These are phyloP conservation scores for Paramecium sexaurelia DNA, from an alignment of 73 alveolate species.

Conservation along the genomic window DNA sequence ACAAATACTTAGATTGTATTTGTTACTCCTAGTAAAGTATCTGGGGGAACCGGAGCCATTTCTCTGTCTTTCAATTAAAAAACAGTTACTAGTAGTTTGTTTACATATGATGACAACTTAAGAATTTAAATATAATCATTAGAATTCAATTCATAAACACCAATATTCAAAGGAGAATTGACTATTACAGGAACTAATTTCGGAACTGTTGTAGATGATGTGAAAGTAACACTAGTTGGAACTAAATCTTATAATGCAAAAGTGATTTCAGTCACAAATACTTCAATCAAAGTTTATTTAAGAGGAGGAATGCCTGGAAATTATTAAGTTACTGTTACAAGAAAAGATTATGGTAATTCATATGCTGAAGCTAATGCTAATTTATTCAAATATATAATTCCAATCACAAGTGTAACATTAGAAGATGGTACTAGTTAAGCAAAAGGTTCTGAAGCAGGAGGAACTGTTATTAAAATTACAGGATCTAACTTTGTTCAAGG, in stretches of 20 bases:
- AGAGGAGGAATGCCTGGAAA: slow-evolving; percentile 59
- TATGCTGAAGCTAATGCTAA: not conserved
- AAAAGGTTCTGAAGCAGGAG: slow-evolving; percentile 50
- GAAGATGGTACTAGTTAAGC: not conserved
- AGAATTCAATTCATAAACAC: not conserved
- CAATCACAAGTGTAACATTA: not conserved
- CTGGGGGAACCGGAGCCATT: not conserved
- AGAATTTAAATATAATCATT: not conserved
- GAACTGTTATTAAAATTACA: slow-evolving; percentile 23
- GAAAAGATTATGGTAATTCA: slow-evolving; percentile 40
- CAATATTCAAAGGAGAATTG: slow-evolving; percentile 23
- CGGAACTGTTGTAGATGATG: not conserved
- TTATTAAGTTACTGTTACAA: not conserved
- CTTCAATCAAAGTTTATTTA: not conserved
- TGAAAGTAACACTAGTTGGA: not conserved
- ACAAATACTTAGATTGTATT: not conserved
- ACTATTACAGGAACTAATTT: slow-evolving; percentile 36
- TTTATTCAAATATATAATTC: not conserved
- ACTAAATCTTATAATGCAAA: not conserved
- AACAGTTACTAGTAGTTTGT: not conserved
- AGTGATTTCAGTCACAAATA: not conserved
- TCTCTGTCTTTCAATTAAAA: not conserved
- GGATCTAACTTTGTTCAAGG: not conserved
- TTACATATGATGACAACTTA: not conserved
- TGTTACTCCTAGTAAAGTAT: not conserved